Base-by-base conservation (phyloP, 805 yeast species). In the Starmerella stellata region DNA sequence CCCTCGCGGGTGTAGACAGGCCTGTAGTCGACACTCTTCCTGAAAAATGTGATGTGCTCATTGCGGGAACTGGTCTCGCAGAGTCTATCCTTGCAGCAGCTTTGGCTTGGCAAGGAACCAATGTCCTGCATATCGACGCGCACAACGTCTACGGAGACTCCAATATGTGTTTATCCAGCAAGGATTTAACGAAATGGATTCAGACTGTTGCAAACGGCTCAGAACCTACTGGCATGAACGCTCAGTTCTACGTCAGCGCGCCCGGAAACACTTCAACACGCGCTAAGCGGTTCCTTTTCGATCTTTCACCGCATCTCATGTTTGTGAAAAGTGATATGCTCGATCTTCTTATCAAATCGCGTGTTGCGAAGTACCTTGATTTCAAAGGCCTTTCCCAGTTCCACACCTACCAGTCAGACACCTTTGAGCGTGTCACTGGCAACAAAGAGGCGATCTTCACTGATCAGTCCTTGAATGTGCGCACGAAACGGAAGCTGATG, bases 41-140 rank as follows among this genome's bases (percentile, higher is more conserved):
- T 5, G 80, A 75, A 21, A 62, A 75, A 44, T 80, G 82, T 49
- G 98, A 90, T 54, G 93, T 90, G 13, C 65, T 90, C 23, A 78
- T 90, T 40, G 72, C 78, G 46, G 98, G 98, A 28, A 87, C 98
- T 0, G 96, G 96, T 3, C 64, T 90, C 31, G 76, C 75, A 2
- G 94, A 90, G 56, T 72, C 82, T 48, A 74, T 90, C 11, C 59
- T 83, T 36, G 95, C 96, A 0, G 93, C 95, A 11, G 87, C 95
- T 0, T 65, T 90, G 35, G 78, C 95, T 11, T 90, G 98, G 96
- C 94, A 82, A 51, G 98, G 98, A n/a, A 74, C 90, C n/a, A 74
- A 69, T 46, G 95, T 90, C 7, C 62, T 90, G 33, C 98, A 90
- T 54, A 72, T 90, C 23, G 98, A 90, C 56, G 64, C 74, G 32